Evolutionary conservation across 805 yeast genomes (phyloP), one percentile per base, ranked within the genome.

Genomic region (Ogataea thermomethanolica): DNA sequence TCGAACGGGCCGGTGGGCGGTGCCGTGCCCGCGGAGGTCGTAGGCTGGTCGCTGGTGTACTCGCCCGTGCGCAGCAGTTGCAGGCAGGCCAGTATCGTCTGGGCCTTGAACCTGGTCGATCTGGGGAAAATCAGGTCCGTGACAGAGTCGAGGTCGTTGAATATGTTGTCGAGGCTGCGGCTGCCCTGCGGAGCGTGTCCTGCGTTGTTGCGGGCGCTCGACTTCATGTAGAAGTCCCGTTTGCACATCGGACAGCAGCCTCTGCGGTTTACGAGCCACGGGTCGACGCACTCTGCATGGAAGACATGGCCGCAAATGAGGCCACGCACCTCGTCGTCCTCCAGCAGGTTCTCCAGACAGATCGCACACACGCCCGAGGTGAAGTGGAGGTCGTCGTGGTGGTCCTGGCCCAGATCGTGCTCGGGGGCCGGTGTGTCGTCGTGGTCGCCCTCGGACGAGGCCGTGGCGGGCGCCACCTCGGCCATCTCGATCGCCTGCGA

Each of bases 221-320:
- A 17, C 9, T 33, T 68, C 55, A 66, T 65, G 52, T 70, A 76
- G 56, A 79, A 81, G 56, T 80, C 88, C 24, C 81, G 65, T 54
- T 85, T 84, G 62, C 95, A 86, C 69, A 81, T 78, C 7, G 95
- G 95, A 57, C 95, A 86, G 51, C 86, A 81, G 1, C 89, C 90
- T 33, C 83, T 72, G 49, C 91, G 67, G 47, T 76, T 74, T 2
- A 78, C 79, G 33, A 86, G 65, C 95, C 95, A 86, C 2, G 90
- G 90, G 48, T 82, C 88, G 38, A 87, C 71, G 61, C 95, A 86
- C 12, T 73, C 81, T 15, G 80, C 70, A 55, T 86, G 95, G 71
- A 80, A 86, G 2, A 82, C 88, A 61, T 86, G 95, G 3, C 89
- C 88, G 64, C 95, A 86, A 8, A 84, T 67, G 31, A 87, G 68